Evolutionary conservation across 352 stramenopile genomes (phyloP), one percentile per base, ranked within the genome.

Genomic region (Peronospora farinosa): DNA sequence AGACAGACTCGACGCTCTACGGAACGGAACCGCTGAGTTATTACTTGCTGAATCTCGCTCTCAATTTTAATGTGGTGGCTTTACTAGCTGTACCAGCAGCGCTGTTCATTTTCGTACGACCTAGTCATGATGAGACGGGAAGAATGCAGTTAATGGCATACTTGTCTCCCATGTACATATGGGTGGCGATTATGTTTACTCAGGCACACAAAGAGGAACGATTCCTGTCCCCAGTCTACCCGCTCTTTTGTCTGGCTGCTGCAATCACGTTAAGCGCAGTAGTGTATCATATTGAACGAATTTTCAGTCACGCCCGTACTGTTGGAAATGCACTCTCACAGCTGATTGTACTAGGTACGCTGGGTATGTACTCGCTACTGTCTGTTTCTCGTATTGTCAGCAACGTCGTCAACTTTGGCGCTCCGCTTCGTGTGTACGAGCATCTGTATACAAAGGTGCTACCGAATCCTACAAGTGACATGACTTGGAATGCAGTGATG

Each of bases 171-270:
- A 62, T 90, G 63, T 91, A 95, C 46, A 40, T 97, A 16, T 98
- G 95, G 95, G 54, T 98, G 38, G 59, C 32, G 5, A 85, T 98
- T 33, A 96, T 98, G 61, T 84, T 95, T 33, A 54, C 78, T n/a
- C 80, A 97, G 60, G 78, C 95, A 17, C 96, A 99, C 79, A 99
- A 99, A 63, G 96, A 99, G 60, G 96, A 99, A 73, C 80, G 96
- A 5, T 99, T 99, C 63, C 58, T 99, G 13, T 98, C 95, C 54
- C 94, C 95, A 0, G 73, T 97, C 6, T 98, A 98, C 61, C 91
- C 95, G 11, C 70, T 97, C 0, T 60, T 98, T 4, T 92, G 78
- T 51, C 60, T 96, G 16, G 64, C 69, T 23, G 88, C 85, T 30
- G 92, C 86, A 1, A 63, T 84, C 32, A 82, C 77, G 12, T 54